Base-by-base conservation (phyloP, 2,329 filamentous ascomycete genomes). In the Hypoxylon sp. region DNA sequence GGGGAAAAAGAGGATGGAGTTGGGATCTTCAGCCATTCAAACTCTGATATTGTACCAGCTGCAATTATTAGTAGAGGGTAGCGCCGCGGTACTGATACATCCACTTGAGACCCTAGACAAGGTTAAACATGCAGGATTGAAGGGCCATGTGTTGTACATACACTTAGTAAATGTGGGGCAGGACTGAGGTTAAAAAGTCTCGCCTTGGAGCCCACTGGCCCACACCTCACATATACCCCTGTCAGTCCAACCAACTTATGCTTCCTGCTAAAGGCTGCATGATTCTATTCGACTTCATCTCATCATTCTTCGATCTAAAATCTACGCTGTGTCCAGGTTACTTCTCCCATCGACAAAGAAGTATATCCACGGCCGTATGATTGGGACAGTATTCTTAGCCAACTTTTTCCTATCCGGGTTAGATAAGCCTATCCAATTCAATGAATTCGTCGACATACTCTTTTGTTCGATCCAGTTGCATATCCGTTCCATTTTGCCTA, bases 221-320 rank as follows among this genome's bases (percentile, higher is more conserved):
- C 65, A 67, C 66, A 65, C 55, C 61, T 43, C 58, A 61, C 45
- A 63, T 54, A 14, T 30, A 66, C 67, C 71, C 70, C 67, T 69
- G 62, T 70, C 61, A 61, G 73, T 73, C 74, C 74, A 75, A 75
- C 74, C 70, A 73, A 71, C 69, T 70, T 72, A 68, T 64, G 68
- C 73, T 71, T 72, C 70, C 71, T 69, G 50, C 69, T 66, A 67
- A 70, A 71, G 71, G 66, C 68, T 74, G 73, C 72, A 74, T 71
- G 70, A n/a, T 69, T 73, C 74, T 73, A 74, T 74, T 74, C 74
- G 67, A 75, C 74, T 74, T 75, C 74, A 75, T 71, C 72, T 75
- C 74, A 73, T 75, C 73, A 72, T 71, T 73, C 65, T 56, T 60
- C 41, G 47, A 63, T 69, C 61, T 58, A 57, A 63, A 64, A 61